Evolutionary conservation across 2,329 filamentous ascomycete genomes (phyloP).

Genomic region (Paraphaeosphaeria sporulosa): DNA sequence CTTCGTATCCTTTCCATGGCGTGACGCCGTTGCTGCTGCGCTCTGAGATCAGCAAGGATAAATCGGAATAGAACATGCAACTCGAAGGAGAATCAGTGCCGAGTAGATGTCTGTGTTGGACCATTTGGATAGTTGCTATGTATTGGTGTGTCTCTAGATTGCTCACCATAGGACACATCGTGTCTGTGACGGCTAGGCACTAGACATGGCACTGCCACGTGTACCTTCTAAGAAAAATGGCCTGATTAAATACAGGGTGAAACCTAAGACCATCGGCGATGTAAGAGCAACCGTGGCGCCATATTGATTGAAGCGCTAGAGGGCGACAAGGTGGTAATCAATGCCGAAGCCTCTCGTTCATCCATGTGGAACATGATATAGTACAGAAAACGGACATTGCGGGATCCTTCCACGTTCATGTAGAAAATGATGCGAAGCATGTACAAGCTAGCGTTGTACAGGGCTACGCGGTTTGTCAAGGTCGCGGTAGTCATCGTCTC

Average conservation of each 20-base stretch:
- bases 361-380: background rate
- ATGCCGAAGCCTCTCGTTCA: background rate
- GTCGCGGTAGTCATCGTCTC: background rate
- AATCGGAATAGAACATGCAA: background rate
- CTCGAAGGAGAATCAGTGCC: background rate
- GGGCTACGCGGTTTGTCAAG: background rate
- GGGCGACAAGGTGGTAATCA: background rate
- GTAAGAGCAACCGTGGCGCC: background rate
- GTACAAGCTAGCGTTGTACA: background rate
- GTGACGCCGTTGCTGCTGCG: constrained; percentile 9
- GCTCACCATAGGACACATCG: background rate
- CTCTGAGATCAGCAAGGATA: background rate
- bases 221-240: background rate
- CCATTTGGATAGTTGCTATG: background rate
- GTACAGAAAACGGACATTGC: background rate
- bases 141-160: background rate
- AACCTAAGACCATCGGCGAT: constrained; percentile 1
- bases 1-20: background rate
- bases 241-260: background rate
- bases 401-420: background rate
- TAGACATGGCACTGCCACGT: background rate
- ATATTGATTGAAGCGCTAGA: background rate
- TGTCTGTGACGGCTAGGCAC: background rate
- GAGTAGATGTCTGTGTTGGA: background rate
- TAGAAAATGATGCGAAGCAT: background rate